Evolutionary conservation across 495 filamentous ascomycete genomes (phyloP).

Genomic region (Diplogelasinospora grovesii): DNA sequence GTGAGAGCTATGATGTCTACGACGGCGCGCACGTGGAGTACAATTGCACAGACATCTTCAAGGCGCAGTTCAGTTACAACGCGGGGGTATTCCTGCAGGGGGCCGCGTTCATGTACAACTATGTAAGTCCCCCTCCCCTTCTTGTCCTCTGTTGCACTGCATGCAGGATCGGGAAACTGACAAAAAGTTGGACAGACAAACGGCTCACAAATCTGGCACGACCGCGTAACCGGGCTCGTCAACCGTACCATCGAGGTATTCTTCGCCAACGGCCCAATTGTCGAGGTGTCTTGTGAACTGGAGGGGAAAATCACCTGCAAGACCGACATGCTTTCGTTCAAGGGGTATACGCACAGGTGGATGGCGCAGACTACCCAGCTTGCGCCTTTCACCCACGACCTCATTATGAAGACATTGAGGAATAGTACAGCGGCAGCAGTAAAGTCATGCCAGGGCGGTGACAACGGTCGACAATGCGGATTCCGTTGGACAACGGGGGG

Average conservation of each 20-base stretch:
- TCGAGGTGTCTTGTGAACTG: slow-evolving; percentile 58
- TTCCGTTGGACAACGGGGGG: slow-evolving; percentile 28
- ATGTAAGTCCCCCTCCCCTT: slow-evolving; percentile 31
- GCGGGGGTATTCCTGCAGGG: slow-evolving; percentile 60
- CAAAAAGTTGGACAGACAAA: too few species aligned
- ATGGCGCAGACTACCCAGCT: slow-evolving; percentile 60
- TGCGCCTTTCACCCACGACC: slow-evolving; percentile 53
- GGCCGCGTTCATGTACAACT: slow-evolving; percentile 68
- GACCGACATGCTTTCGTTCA: slow-evolving; percentile 67
- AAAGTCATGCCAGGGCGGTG: slow-evolving; percentile 53
- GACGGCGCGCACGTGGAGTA: slow-evolving; percentile 57
- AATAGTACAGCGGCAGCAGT: slow-evolving; percentile 58
- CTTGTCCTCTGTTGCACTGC: not conserved
- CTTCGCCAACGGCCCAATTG: slow-evolving; percentile 50
- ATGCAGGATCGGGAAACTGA: too few species aligned
- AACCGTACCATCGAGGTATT: slow-evolving; percentile 50
- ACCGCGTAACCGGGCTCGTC: slow-evolving; percentile 51
- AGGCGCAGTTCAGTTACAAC: slow-evolving; percentile 64
- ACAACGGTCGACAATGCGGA: slow-evolving; percentile 50
- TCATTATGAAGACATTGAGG: slow-evolving; percentile 50
- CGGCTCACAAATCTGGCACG: too few species aligned
- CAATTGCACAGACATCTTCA: slow-evolving; percentile 54
- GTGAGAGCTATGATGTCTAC: slow-evolving; percentile 44
- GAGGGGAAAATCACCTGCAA: slow-evolving; percentile 49
- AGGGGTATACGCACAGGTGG: slow-evolving; percentile 68